These are phyloP conservation scores for Arthrobotrys sphaeroides DNA, from an alignment of 2,329 filamentous ascomycete species.

Conservation along the genomic window DNA sequence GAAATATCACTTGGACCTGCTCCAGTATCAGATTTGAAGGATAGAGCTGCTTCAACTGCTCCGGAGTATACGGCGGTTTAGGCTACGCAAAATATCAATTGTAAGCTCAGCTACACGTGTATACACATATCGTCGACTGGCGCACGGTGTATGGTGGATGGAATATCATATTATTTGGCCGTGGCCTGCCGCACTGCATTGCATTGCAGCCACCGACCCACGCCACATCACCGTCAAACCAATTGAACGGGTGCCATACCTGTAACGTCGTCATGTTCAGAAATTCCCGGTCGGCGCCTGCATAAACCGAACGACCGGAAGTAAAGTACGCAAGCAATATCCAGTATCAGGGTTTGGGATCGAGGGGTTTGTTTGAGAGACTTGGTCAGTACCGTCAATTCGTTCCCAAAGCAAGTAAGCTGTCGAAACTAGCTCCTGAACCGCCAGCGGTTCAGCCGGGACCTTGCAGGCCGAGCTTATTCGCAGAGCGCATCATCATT, in stretches of 20 bases:
- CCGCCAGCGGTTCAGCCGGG: constrained; percentile 2
- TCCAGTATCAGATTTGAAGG: constrained; percentile 81
- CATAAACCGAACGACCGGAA: background rate
- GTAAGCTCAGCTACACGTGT: background rate
- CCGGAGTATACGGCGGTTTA: constrained; percentile 77
- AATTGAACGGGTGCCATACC: background rate
- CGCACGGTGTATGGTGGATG: background rate
- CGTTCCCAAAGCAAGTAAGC: background rate
- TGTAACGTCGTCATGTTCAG: constrained; percentile 11
- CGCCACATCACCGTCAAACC: background rate
- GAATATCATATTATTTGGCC: too few relatives aligned
- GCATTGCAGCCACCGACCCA: too few relatives aligned
- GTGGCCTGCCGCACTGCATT: too few relatives aligned
- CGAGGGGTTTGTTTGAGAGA: background rate
- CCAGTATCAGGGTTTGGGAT: constrained; percentile 4
- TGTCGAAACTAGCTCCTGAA: background rate
- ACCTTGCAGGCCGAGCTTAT: constrained; percentile 43
- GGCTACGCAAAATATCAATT: constrained; percentile 63
- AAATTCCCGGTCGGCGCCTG: constrained; percentile 4
- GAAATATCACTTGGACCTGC: constrained; percentile 85
- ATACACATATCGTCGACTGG: background rate
- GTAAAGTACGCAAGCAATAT: too few relatives aligned
- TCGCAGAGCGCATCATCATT: constrained; percentile 20
- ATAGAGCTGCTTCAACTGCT: constrained; percentile 84
- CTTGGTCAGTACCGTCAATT: background rate